Evolutionary conservation across 2,329 filamentous ascomycete genomes (phyloP).

Genomic region (Cercospora beticola): DNA sequence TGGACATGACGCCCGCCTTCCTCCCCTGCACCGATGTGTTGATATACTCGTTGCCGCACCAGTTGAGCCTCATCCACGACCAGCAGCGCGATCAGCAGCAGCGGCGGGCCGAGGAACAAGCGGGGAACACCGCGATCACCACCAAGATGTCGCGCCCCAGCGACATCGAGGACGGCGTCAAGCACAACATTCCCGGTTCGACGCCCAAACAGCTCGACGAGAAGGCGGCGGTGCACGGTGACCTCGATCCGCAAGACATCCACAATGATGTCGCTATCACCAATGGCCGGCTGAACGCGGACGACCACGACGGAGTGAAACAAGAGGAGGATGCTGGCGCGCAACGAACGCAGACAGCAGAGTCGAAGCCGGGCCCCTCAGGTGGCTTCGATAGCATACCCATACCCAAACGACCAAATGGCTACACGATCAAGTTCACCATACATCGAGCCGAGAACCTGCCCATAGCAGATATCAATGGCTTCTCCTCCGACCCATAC

Average conservation of each 20-base stretch:
- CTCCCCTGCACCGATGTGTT: not conserved
- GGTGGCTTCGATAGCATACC: constrained; percentile 81
- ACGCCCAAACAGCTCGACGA: not conserved
- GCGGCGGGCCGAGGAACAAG: not conserved
- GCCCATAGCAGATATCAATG: constrained; percentile 75
- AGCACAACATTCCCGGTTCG: constrained; percentile 4
- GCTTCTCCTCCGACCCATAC: constrained; percentile 80
- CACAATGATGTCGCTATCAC: constrained; percentile 9
- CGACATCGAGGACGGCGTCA: constrained; percentile 6
- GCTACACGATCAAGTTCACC: constrained; percentile 81
- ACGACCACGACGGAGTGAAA: constrained; percentile 1
- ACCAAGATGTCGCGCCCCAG: not conserved
- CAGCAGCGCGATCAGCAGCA: not conserved
- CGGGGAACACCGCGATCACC: not conserved
- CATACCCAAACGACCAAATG: constrained; percentile 65
- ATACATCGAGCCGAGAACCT: constrained; percentile 80
- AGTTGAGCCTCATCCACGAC: not conserved
- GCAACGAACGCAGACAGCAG: constrained; percentile 11
- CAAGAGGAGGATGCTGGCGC: constrained; percentile 17
- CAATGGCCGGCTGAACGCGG: constrained; percentile 17
- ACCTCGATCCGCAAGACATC: not conserved
- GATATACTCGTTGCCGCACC: not conserved
- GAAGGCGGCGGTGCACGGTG: constrained; percentile 6
- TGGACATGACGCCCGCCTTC: not conserved
- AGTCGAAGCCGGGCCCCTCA: constrained; percentile 50